phyloP scores from a whole-genome alignment of 371 early-diverging fungal species.

The Apophysomyces trapeziformis region DNA sequence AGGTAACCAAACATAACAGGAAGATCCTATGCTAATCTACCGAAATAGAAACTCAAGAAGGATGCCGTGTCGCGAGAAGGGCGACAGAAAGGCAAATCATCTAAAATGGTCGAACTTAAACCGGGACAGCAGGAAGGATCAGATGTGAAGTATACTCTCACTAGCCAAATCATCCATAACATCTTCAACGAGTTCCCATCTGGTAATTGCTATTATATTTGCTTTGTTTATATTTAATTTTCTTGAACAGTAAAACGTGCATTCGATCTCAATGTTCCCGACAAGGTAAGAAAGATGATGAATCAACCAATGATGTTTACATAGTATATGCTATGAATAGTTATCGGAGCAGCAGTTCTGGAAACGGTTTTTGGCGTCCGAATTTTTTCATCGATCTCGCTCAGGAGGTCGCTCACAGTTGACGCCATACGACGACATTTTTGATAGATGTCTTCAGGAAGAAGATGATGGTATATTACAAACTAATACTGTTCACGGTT shows the following conservation, averaged over 20 bases:
- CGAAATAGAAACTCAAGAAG: slow-evolving; percentile 64
- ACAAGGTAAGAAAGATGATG: slow-evolving; percentile 54
- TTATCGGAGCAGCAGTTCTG: slow-evolving; percentile 85
- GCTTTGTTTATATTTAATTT: background rate
- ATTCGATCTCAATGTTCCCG: slow-evolving; percentile 84
- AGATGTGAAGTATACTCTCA: slow-evolving; percentile 85
- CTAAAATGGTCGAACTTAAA: slow-evolving; percentile 79
- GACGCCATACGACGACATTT: slow-evolving; percentile 79
- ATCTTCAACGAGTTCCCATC: slow-evolving; percentile 92
- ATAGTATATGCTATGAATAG: slow-evolving; percentile 27
- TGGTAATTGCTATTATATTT: slow-evolving; percentile 44
- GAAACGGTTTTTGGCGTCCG: slow-evolving; percentile 85
- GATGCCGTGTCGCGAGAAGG: slow-evolving; percentile 71
- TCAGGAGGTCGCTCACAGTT: slow-evolving; percentile 60
- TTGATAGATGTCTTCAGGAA: slow-evolving; percentile 80
- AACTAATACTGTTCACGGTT: background rate
- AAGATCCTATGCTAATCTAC: background rate
- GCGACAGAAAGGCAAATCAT: slow-evolving; percentile 86
- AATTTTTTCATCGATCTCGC: slow-evolving; percentile 86
- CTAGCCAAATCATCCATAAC: slow-evolving; percentile 86
- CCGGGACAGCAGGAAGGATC: slow-evolving; percentile 81
- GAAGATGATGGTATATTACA: slow-evolving; percentile 69
- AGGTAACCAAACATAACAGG: slow-evolving; percentile 18
- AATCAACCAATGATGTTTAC: background rate
- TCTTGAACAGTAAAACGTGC: slow-evolving; percentile 71